Conservation (phyloP, 306 rosid species). For the Phaseolus lunatus region DNA sequence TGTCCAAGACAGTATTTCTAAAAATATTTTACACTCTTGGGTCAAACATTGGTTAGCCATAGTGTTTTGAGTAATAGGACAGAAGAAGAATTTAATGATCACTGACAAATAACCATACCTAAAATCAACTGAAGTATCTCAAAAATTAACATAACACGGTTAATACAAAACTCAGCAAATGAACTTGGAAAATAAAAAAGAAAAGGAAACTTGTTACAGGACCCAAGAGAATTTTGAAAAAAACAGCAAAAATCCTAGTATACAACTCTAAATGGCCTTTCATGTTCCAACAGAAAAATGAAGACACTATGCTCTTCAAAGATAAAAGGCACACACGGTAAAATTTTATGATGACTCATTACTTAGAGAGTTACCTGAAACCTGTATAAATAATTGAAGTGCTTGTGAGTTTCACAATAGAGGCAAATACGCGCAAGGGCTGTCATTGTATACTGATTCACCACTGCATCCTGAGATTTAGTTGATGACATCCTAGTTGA, state of each 20-base stretch:
- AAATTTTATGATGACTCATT: slow-evolving; percentile 16
- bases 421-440: slow-evolving; percentile 88
- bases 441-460: slow-evolving; percentile 65
- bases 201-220: neutral
- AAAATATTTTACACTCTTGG: neutral
- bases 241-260: neutral
- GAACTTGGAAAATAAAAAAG: neutral
- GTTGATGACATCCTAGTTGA: slow-evolving; percentile 75
- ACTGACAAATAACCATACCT: slow-evolving; percentile 1
- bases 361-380: slow-evolving; percentile 73
- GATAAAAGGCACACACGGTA: neutral
- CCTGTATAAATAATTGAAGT: slow-evolving; percentile 84
- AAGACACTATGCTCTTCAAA: neutral
- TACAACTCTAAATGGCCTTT: neutral
- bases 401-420: slow-evolving; percentile 87
- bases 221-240: neutral
- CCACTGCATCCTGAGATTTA: slow-evolving; percentile 60
- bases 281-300: slow-evolving; percentile 24
- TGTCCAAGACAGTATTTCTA: neutral
- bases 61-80: neutral
- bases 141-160: neutral
- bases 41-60: too few relatives aligned
- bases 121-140: neutral
- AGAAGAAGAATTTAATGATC: neutral
- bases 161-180: neutral